Evolutionary conservation across 164 flowering plant genomes (phyloP).

Genomic region (Vitis riparia): DNA sequence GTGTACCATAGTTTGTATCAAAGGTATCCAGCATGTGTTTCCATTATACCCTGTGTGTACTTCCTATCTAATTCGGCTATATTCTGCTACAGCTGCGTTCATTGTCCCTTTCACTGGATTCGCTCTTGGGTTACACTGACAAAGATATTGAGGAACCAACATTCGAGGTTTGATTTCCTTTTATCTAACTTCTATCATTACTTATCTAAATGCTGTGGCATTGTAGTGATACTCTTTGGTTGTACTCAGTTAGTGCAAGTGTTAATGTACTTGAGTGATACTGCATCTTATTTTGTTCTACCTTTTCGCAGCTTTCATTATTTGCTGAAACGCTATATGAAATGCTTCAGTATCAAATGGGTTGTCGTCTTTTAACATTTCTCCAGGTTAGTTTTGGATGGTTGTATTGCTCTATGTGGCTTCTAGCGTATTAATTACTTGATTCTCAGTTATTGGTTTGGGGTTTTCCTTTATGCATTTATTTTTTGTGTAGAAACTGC

Average conservation of each 20-base stretch:
- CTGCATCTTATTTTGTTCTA: background rate
- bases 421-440: background rate
- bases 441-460: background rate
- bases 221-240: background rate
- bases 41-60: background rate
- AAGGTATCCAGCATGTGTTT: background rate
- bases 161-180: conserved; percentile 68
- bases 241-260: background rate
- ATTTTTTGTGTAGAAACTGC: conserved; percentile 53
- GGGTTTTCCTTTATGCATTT: background rate
- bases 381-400: conserved; percentile 63
- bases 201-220: background rate
- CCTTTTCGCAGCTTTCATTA: conserved; percentile 65
- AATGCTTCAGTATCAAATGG: conserved; percentile 98
- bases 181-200: background rate
- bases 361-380: conserved; percentile 66
- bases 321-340: conserved; percentile 91
- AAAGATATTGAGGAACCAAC: conserved; percentile 89
- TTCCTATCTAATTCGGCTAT: conserved; percentile 6
- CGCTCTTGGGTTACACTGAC: conserved; percentile 90
- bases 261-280: background rate
- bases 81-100: conserved; percentile 64
- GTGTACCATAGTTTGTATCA: background rate
- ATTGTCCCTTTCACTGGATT: conserved; percentile 78
- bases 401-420: background rate